Evolutionary conservation across 2,329 filamentous ascomycete species (phyloP), one percentile per base, ranked within the genome.

Genomic region (Cyclaneusma minus): DNA sequence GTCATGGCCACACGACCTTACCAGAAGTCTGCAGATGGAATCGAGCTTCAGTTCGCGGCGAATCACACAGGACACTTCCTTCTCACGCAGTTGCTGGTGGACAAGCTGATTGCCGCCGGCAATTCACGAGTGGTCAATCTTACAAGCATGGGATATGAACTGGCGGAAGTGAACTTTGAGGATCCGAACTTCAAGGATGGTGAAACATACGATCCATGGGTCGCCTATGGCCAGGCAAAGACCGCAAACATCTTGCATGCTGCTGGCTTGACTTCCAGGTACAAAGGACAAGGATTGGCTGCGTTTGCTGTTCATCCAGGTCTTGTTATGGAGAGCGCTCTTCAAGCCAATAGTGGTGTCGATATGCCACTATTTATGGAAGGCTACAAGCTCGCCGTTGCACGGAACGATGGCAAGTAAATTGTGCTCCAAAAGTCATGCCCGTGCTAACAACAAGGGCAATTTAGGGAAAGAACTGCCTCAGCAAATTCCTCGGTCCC

Each of bases 141-240:
- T 11, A 16, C 23, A 6, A 35, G 31, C 9, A 36, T 36, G 25
- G 40, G 30, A 3, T 33, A 39, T 21, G 23, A 29, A 5, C 29
- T 40, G 9, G 30, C 29, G 9, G 10, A 15, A 27, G 39, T 44
- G 28, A 49, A 48, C 26, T 47, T 47, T 14, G 27, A 24, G 11
- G 39, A 43, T 13, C 27, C 21, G 12, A 27, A 27, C 17, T 13
- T 39, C 14, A 28, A 26, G 22, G 22, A 29, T 11, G 27, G 27
- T n/a, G 25, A 29, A 15, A 15, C 21, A 9, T 35, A 33, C 11
- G 38, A 44, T 4, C 13, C 32, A 33, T 51, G 38, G 49, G 46
- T 44, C 35, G 49, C 51, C 14, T 61, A 61, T 41, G 55, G 50
- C 9, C 52, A 57, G 42, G 50, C 47, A 38, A 61, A 60, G 40